Evolutionary conservation across 805 yeast genomes (phyloP).

Genomic region (Kuraishia hungarica): DNA sequence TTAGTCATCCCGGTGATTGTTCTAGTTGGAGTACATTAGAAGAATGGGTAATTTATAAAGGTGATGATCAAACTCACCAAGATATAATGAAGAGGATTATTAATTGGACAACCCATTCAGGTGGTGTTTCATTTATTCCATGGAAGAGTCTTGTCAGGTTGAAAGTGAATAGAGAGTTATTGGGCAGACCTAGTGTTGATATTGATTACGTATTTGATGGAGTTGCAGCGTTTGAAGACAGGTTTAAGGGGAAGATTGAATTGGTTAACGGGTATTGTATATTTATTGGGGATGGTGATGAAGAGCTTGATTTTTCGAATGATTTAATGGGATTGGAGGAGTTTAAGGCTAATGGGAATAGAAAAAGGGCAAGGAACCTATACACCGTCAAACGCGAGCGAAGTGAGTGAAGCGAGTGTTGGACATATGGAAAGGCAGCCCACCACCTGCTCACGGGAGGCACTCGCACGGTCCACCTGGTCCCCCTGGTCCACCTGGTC

Average conservation of each 20-base stretch:
- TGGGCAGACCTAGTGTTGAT: neutral
- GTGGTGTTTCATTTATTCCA: neutral
- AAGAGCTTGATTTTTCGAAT: neutral
- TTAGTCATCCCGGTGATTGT: neutral
- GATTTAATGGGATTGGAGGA: neutral
- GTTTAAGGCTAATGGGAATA: neutral
- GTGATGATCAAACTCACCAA: neutral
- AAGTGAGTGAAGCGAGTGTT: too few relatives aligned
- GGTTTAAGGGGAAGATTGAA: neutral
- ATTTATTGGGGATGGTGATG: too few relatives aligned
- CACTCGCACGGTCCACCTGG: too few relatives aligned
- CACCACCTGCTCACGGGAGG: too few relatives aligned
- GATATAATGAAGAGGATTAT: neutral
- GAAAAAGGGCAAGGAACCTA: constrained; percentile 38
- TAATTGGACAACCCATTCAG: neutral
- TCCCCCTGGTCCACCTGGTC: too few relatives aligned
- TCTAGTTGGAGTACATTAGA: neutral
- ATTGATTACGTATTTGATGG: neutral
- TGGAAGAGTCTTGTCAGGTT: neutral
- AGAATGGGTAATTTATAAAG: neutral
- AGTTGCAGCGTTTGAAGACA: neutral
- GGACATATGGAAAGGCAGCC: too few relatives aligned
- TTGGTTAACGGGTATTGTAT: neutral
- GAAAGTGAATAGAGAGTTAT: neutral
- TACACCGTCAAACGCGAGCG: too few relatives aligned